Evolutionary conservation across 1,284 basidiomycete species (phyloP).

Genomic region (Trametes pubescens): DNA sequence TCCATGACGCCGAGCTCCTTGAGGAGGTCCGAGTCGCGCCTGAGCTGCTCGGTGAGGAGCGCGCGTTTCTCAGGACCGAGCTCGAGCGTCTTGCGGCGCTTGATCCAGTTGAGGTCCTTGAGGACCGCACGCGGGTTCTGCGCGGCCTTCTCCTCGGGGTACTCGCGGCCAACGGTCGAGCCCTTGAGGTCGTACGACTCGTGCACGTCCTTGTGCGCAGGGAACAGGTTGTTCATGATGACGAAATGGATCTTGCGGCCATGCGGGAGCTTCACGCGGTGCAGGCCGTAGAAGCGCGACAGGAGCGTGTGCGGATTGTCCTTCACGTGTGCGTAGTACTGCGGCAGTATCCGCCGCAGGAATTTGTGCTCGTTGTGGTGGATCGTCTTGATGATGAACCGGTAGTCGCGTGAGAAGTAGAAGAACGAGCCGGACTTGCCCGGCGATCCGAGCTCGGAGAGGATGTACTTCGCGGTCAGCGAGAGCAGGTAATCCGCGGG

Average conservation of each 20-base stretch:
- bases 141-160: conserved; percentile 85
- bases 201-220: conserved; percentile 96
- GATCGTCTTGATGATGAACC: conserved; percentile 99
- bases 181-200: conserved; percentile 99
- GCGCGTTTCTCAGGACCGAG: conserved; percentile 95
- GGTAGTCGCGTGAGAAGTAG: conserved; percentile 98
- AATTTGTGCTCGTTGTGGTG: conserved; percentile 96
- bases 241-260: conserved; percentile 98
- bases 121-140: conserved; percentile 88
- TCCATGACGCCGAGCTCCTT: conserved; percentile 93
- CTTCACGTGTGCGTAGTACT: conserved; percentile 90
- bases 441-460: conserved; percentile 97
- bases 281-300: conserved; percentile 95
- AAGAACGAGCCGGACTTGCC: conserved; percentile 99
- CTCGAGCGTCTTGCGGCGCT: conserved; percentile 80
- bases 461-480: conserved; percentile 96
- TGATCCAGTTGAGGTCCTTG: conserved; percentile 98
- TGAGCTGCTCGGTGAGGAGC: conserved; percentile 88
- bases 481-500: conserved; percentile 97
- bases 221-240: conserved; percentile 99
- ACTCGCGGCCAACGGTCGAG: conserved; percentile 89
- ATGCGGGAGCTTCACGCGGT: conserved; percentile 94
- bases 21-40: conserved; percentile 88
- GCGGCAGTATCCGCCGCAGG: conserved; percentile 83
- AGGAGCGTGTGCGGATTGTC: conserved; percentile 94